phyloP scores from a whole-genome alignment of 495 filamentous ascomycete species.

The Neurospora discreta region DNA sequence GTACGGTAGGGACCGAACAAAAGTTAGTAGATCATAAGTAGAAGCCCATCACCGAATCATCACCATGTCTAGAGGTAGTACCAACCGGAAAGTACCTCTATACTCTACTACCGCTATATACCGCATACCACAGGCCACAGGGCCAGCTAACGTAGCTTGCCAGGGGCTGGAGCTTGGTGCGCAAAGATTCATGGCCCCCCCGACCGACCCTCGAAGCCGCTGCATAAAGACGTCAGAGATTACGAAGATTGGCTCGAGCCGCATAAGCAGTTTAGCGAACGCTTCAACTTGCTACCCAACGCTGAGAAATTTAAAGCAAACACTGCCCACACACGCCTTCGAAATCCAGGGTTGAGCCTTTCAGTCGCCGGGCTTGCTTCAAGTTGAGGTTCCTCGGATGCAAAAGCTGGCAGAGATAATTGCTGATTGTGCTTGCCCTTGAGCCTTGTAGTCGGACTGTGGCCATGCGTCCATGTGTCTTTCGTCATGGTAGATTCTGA shows the following conservation, averaged over 20 bases:
- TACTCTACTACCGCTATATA: not conserved
- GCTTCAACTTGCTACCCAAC: not conserved
- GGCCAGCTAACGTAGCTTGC: not conserved
- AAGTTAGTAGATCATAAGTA: not conserved
- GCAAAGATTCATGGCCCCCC: not conserved
- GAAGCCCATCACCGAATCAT: not conserved
- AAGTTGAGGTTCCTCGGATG: not conserved
- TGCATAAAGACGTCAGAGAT: not conserved
- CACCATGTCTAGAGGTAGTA: no score
- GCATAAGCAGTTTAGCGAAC: not conserved
- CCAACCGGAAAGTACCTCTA: not conserved
- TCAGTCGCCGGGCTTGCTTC: not conserved
- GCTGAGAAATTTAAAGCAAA: not conserved
- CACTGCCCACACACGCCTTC: not conserved
- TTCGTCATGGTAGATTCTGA: not conserved
- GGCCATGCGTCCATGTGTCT: not conserved
- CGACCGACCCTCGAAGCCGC: not conserved
- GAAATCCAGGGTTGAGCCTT: not conserved
- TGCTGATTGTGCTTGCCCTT: not conserved
- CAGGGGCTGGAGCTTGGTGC: not conserved
- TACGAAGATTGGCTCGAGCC: not conserved
- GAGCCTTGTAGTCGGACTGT: not conserved
- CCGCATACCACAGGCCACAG: not conserved
- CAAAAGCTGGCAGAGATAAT: not conserved
- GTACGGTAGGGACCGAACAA: not conserved